A percentile compares a stretch with the other conserved stretches of the same genome.
These are phyloP conservation scores for Leccinum solheimii DNA, from an alignment of 1,284 basidiomycete genomes.

Conservation along the genomic window DNA sequence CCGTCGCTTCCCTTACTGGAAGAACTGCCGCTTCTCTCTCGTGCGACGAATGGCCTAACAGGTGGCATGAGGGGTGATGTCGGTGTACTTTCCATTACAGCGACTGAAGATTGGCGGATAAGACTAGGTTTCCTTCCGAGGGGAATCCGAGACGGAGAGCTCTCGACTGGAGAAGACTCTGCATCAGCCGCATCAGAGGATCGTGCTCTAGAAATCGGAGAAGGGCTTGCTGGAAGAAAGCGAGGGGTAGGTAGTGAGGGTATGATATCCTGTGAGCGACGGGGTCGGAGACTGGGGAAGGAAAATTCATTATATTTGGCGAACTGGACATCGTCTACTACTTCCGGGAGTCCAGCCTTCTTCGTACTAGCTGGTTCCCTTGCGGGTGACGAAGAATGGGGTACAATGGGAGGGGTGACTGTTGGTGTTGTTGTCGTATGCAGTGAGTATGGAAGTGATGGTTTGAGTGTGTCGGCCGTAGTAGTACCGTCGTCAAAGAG, in stretches of 20 bases:
- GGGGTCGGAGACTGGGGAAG: conserved; percentile 43
- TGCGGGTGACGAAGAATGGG: conserved; percentile 31
- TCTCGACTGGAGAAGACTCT: conserved; percentile 26
- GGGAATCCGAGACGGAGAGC: conserved; percentile 7
- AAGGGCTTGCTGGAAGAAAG: conserved; percentile 32
- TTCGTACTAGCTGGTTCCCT: conserved; percentile 24
- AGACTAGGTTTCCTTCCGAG: conserved; percentile 42
- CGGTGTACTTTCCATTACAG: conserved; percentile 42
- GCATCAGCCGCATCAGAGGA: conserved; percentile 52
- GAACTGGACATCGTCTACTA: conserved; percentile 42
- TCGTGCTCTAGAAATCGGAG: conserved; percentile 46
- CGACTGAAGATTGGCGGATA: conserved; percentile 46
- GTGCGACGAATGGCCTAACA: conserved; percentile 44
- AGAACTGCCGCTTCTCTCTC: conserved; percentile 51
- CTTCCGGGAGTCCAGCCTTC: conserved; percentile 21
- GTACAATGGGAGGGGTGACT: conserved; percentile 29
- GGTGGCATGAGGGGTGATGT: conserved; percentile 41
- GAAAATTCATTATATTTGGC: conserved; percentile 55
- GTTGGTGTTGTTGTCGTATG: conserved; percentile 30
- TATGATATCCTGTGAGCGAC: conserved; percentile 51
- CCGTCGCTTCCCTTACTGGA: conserved; percentile 40
- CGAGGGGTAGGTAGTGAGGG: conserved; percentile 38
- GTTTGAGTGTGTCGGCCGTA: conserved; percentile 45
- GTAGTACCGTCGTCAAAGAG: conserved; percentile 61
- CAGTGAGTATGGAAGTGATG: conserved; percentile 32